These are phyloP conservation scores for Debaryomycetaceae sp. DNA, from an alignment of 1,139 yeast genomes.

Conservation along the genomic window DNA sequence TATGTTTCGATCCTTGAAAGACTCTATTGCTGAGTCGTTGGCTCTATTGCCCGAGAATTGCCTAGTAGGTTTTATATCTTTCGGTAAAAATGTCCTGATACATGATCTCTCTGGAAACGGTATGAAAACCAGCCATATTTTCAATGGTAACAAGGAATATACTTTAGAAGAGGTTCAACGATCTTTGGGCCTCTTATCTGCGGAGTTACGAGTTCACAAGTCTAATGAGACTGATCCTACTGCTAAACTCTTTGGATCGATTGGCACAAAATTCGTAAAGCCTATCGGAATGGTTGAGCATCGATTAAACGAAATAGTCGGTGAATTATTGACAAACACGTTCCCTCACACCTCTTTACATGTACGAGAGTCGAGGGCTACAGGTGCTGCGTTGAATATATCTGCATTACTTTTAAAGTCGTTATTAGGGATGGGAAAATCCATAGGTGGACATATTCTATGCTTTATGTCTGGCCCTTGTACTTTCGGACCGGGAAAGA, in stretches of 20 bases:
- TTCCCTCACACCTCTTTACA: constrained; percentile 46
- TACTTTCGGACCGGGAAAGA: constrained; percentile 54
- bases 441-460: constrained; percentile 59
- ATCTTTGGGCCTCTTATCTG: constrained; percentile 49
- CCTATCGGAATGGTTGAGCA: constrained; percentile 54
- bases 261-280: constrained; percentile 41
- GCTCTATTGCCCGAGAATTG: constrained; percentile 60
- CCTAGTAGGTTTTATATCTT: constrained; percentile 55
- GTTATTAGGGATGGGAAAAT: constrained; percentile 31
- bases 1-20: constrained; percentile 48
- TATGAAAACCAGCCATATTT: constrained; percentile 28
- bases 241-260: constrained; percentile 19
- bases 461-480: constrained; percentile 60
- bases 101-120: constrained; percentile 49
- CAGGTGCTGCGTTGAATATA: constrained; percentile 67
- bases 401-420: constrained; percentile 51
- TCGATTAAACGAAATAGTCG: constrained; percentile 50
- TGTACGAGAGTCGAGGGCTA: constrained; percentile 54
- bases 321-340: constrained; percentile 48
- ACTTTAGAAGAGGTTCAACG: constrained; percentile 48
- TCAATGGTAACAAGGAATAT: constrained; percentile 61
- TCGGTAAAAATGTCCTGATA: constrained; percentile 62
- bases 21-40: constrained; percentile 50
- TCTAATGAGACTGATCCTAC: constrained; percentile 5
- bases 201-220: constrained; percentile 26